phyloP scores from a whole-genome alignment of 202 grass and related monocot genomes.

The Musa balbisiana region DNA sequence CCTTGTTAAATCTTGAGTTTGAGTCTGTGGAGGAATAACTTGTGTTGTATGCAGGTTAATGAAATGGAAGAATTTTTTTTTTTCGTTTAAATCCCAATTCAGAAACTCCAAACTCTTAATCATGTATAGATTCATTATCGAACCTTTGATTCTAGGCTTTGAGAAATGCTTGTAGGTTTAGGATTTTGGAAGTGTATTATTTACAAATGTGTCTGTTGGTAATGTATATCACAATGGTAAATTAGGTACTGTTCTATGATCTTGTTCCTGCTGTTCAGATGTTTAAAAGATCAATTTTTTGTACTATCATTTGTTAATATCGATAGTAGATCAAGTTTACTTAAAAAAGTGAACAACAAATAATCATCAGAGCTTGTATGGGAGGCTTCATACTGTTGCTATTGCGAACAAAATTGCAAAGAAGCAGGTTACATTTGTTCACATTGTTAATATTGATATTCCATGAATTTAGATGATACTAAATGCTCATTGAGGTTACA shows the following conservation, averaged over 20 bases:
- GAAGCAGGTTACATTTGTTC: background rate
- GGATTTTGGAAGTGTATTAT: background rate
- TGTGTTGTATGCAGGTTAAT: no score
- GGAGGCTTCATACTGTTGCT: background rate
- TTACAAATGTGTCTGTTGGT: background rate
- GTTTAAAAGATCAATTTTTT: background rate
- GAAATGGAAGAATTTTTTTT: no score
- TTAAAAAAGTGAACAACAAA: background rate
- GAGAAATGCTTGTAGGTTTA: background rate
- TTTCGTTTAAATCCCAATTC: no score
- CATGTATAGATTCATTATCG: background rate
- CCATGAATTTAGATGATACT: background rate
- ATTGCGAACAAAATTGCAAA: background rate
- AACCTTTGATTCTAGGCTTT: background rate
- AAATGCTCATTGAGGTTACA: background rate
- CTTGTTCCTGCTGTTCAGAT: background rate
- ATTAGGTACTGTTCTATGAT: background rate
- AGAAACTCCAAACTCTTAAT: no score
- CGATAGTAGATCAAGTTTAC: conserved; percentile 1
- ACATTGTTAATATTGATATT: background rate
- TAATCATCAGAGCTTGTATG: background rate
- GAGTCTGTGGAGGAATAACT: no score
- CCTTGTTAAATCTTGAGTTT: no score
- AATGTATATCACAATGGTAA: background rate
- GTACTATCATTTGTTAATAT: background rate